Percentiles rank a stretch among this genome's conserved stretches.
phyloP scores from a whole-genome alignment of 352 stramenopile species.

The Pythium scleroteichum region DNA sequence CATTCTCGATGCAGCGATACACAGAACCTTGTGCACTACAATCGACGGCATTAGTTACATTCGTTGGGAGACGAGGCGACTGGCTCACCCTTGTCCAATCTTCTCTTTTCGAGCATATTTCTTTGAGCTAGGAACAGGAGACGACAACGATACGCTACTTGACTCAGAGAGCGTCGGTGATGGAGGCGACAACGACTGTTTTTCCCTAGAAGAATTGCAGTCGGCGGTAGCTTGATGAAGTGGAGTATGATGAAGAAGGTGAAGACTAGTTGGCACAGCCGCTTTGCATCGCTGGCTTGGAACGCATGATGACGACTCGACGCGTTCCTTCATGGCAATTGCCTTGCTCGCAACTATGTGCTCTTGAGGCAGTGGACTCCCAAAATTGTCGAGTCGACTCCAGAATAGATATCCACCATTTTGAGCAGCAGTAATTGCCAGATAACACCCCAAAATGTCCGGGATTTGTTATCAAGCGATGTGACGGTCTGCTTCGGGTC shows the following conservation, averaged over 20 bases:
- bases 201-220: background rate
- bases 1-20: conserved; percentile 66
- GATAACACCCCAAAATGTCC: too few relatives aligned
- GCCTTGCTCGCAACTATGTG: background rate
- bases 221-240: background rate
- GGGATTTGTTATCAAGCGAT: too few relatives aligned
- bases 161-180: conserved; percentile 37
- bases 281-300: background rate
- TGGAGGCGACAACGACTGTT: conserved; percentile 6
- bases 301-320: background rate
- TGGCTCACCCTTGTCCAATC: conserved; percentile 67
- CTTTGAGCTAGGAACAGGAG: conserved; percentile 21
- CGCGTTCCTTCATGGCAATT: background rate
- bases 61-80: conserved; percentile 5
- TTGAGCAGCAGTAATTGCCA: too few relatives aligned
- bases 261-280: too few relatives aligned
- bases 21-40: conserved; percentile 60
- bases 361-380: background rate
- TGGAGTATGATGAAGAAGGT: background rate
- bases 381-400: background rate
- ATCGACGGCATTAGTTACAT: background rate
- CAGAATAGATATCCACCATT: background rate
- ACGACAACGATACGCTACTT: conserved; percentile 26
- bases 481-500: too few relatives aligned
- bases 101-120: conserved; percentile 71